phyloP scores from a whole-genome alignment of 2,329 filamentous ascomycete genomes.

The Xylaria sp. region DNA sequence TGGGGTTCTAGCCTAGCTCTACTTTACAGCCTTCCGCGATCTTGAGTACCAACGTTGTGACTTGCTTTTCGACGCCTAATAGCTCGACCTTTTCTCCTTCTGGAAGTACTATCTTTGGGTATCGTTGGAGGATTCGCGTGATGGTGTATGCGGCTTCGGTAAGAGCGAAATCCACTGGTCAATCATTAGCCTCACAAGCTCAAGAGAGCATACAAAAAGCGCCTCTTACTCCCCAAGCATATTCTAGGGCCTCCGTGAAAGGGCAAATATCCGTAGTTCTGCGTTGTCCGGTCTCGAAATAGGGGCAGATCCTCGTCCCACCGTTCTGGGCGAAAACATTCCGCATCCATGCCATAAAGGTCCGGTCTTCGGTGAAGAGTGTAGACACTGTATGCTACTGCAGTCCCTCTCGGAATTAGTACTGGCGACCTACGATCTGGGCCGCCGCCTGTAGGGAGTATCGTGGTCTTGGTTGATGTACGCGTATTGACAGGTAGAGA shows the following conservation, averaged over 20 bases:
- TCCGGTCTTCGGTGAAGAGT: conserved; percentile 56
- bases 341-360: conserved; percentile 55
- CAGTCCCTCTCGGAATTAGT: conserved; percentile 48
- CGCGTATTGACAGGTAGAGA: conserved; percentile 44
- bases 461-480: conserved; percentile 40
- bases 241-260: conserved; percentile 45
- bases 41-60: conserved; percentile 39
- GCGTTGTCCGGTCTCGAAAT: conserved; percentile 38
- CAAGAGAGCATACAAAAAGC: not conserved
- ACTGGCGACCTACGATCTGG: conserved; percentile 42
- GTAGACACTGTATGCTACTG: conserved; percentile 59
- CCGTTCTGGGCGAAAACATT: conserved; percentile 58
- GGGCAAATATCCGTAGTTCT: conserved; percentile 43
- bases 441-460: conserved; percentile 44
- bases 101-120: conserved; percentile 39
- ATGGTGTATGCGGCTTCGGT: conserved; percentile 44
- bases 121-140: conserved; percentile 42
- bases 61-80: conserved; percentile 42
- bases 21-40: conserved; percentile 43
- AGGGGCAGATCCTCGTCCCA: conserved; percentile 51
- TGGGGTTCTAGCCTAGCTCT: conserved; percentile 27
- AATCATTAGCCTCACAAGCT: not conserved
- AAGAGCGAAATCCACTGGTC: conserved; percentile 44
- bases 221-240: conserved; percentile 43
- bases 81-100: conserved; percentile 40